Evolutionary conservation across 352 stramenopile genomes (phyloP), one percentile per base, ranked within the genome.

Genomic region (Globisporangium lucens): DNA sequence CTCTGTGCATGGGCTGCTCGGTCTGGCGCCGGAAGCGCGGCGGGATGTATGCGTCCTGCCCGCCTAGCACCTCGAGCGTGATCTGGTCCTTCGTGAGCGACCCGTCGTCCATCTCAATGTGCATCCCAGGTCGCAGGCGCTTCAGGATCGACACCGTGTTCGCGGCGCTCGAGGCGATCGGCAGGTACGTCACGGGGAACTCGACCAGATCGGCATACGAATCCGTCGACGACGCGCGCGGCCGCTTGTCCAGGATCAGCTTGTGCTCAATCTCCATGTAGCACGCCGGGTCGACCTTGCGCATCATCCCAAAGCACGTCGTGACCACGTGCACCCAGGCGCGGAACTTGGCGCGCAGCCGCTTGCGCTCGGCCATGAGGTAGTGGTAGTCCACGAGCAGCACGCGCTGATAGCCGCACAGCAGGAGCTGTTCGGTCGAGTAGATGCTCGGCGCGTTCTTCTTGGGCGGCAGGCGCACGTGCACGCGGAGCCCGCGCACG

Each of bases 41-140:
- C 13, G 78, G 78, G 9, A 90, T 43, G 56, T 91, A 91, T 59
- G 74, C 67, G 29, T 85, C 66, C 66, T 91, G 85, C 3, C 68
- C 76, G 33, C 85, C 85, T 3, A 93, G 77, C 49, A 93, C 83
- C 38, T 93, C 75, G 22, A 93, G 68, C n/a, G 78, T 89, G 64
- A 93, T 87, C 60, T 89, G 85, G 63, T 93, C 85, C 53, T 87
- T 89, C 4, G 85, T 93, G 24, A 93, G 76, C 29, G 83, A 93
- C 0, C 81, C 81, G 65, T 93, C 85, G 67, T 93, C 85, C 43
- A 93, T 82, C 29, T 93, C 81, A 38, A 93, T 77, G 15, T 80
- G 64, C 74, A 83, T 87, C 4, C 85, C 85, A 43, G 36, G 71
- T 36, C 78, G 78, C 9, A 89, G 69, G 13, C 78, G 73, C 59